Evolutionary conservation across 179 eudicot species (phyloP).

Genomic region (Spinacia oleracea): DNA sequence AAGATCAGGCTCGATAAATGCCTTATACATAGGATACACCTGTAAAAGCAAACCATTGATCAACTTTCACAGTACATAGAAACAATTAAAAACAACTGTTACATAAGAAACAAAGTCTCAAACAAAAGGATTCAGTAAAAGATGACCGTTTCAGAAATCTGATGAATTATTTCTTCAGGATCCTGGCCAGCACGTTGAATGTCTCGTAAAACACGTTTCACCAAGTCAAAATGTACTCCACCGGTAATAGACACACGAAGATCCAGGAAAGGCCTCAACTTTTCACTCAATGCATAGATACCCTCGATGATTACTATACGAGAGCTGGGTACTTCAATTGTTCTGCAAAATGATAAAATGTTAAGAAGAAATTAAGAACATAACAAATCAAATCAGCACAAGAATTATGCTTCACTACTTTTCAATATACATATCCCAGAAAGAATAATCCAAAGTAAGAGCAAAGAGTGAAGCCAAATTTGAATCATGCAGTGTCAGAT

Average conservation of each 20-base stretch:
- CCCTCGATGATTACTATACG: slow-evolving; percentile 91
- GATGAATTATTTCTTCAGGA: slow-evolving; percentile 97
- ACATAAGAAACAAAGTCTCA: neutral
- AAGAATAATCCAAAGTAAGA: neutral
- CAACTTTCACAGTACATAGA: slow-evolving; percentile 14
- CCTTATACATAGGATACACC: slow-evolving; percentile 98
- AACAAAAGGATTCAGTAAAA: slow-evolving; percentile 2
- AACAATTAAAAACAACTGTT: neutral
- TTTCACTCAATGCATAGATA: slow-evolving; percentile 91
- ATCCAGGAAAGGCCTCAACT: slow-evolving; percentile 75
- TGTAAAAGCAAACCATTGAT: slow-evolving; percentile 32
- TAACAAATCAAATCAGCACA: neutral
- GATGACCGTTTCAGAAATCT: slow-evolving; percentile 85
- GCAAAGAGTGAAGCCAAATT: slow-evolving; percentile 4
- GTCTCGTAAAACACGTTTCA: slow-evolving; percentile 88
- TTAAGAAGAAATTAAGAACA: neutral
- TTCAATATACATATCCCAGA: neutral
- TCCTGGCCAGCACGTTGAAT: slow-evolving; percentile 98
- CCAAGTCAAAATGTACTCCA: slow-evolving; percentile 96
- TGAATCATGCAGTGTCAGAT: neutral
- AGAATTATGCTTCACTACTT: neutral
- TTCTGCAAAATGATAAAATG: slow-evolving; percentile 43
- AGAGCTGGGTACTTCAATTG: slow-evolving; percentile 82
- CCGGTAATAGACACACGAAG: slow-evolving; percentile 97
- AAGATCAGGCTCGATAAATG: slow-evolving; percentile 93